Percentiles rank a stretch among this genome's conserved stretches.
phyloP scores from a whole-genome alignment of 345 rosid genomes.

The Eucalyptus grandis region DNA sequence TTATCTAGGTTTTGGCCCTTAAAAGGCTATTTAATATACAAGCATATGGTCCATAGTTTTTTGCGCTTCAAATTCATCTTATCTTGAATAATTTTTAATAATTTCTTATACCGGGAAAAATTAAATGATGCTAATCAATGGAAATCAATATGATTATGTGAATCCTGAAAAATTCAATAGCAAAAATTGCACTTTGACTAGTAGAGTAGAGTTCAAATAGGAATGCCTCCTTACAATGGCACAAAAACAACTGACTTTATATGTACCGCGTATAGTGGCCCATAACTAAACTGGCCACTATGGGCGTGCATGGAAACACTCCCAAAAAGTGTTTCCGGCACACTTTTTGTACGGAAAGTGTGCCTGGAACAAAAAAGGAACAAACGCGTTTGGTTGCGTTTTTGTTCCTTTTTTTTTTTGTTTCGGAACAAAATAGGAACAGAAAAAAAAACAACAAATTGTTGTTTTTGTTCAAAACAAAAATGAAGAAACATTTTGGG shows the following conservation, averaged over 20 bases:
- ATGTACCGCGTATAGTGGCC: background rate
- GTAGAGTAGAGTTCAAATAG: background rate
- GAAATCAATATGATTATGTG: background rate
- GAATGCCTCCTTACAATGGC: background rate
- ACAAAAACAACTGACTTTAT: background rate
- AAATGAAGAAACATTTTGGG: no score
- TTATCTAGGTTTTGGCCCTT: background rate
- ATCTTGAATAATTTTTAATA: background rate
- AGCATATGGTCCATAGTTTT: background rate
- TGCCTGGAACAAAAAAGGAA: no score
- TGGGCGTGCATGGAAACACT: no score
- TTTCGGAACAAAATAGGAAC: no score
- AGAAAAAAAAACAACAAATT: no score
- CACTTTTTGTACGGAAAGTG: no score
- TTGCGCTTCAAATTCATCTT: rapidly evolving
- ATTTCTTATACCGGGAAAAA: background rate
- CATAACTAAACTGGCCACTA: background rate
- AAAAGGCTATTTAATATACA: no score
- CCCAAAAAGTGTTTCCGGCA: no score
- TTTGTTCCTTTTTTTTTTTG: no score
- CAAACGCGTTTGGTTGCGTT: no score
- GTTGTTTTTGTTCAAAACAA: no score
- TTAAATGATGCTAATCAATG: background rate
- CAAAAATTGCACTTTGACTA: background rate
- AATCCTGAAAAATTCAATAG: background rate